Percentiles rank a stretch among this genome's conserved stretches.
Evolutionary conservation across 2,329 filamentous ascomycete genomes (phyloP).

Genomic region (Fusarium buxicola): DNA sequence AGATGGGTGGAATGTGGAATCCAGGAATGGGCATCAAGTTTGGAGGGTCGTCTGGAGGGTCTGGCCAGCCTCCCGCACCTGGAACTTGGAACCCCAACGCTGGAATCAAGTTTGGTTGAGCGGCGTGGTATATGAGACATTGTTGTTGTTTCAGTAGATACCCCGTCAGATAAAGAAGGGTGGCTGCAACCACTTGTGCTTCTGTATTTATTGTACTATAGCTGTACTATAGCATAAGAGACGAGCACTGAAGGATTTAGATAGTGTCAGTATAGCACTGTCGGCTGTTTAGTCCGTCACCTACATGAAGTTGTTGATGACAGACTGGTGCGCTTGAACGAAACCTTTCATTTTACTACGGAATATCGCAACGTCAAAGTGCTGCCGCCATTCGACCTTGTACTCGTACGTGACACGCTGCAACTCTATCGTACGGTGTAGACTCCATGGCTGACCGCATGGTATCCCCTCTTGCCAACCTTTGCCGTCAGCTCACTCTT

Average conservation of each 20-base stretch:
- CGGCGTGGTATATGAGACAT: background rate
- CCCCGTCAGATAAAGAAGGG: background rate
- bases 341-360: too few relatives aligned
- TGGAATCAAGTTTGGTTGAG: slow-evolving; percentile 67
- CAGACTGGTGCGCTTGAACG: too few relatives aligned
- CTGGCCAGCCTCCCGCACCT: slow-evolving; percentile 42
- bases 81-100: slow-evolving; percentile 70
- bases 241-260: background rate
- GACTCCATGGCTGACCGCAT: slow-evolving; percentile 56
- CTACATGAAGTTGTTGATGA: too few relatives aligned
- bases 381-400: background rate
- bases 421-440: slow-evolving; percentile 52
- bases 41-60: slow-evolving; percentile 56
- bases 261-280: too few relatives aligned
- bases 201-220: background rate
- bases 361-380: background rate
- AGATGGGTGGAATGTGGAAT: slow-evolving; percentile 68
- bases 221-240: slow-evolving; percentile 12
- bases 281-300: too few relatives aligned
- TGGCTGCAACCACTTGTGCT: background rate
- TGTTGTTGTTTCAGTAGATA: slow-evolving; percentile 20
- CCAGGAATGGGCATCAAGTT: slow-evolving; percentile 87
- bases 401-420: background rate
- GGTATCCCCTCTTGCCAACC: slow-evolving; percentile 60
- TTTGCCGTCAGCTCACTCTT: slow-evolving; percentile 53